Percentiles rank a stretch among this genome's conserved stretches.
phyloP scores from a whole-genome alignment of 1,284 basidiomycete genomes.

The Hypsizygus ulmarius region DNA sequence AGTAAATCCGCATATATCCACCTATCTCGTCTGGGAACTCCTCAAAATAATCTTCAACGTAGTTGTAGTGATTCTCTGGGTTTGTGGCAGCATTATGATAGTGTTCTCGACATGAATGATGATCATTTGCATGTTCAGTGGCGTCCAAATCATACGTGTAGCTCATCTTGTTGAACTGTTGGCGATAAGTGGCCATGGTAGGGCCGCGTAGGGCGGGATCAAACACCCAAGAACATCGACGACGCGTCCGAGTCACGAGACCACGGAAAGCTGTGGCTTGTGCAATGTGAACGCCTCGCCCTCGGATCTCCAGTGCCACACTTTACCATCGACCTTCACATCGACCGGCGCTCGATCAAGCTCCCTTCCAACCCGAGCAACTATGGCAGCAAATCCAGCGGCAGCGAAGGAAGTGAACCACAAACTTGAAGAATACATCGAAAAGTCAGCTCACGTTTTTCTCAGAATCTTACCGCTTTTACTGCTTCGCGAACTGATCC shows the following conservation, averaged over 20 bases:
- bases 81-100: neutral
- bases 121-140: neutral
- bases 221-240: neutral
- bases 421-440: slow-evolving; percentile 66
- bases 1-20: slow-evolving; percentile 46
- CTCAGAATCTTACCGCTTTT: slow-evolving; percentile 8
- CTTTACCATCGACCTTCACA: slow-evolving; percentile 6
- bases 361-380: neutral
- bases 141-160: neutral
- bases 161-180: neutral
- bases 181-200: slow-evolving; percentile 7
- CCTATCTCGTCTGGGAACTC: slow-evolving; percentile 35
- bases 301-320: slow-evolving; percentile 1
- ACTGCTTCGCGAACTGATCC: slow-evolving; percentile 18
- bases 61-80: neutral
- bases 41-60: slow-evolving; percentile 12
- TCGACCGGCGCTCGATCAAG: neutral
- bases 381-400: slow-evolving; percentile 28
- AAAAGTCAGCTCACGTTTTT: slow-evolving; percentile 45
- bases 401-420: slow-evolving; percentile 41
- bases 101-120: neutral
- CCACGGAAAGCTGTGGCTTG: neutral
- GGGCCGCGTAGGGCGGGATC: slow-evolving; percentile 7
- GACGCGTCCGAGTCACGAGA: slow-evolving; percentile 19
- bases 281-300: no score